Base-by-base conservation (phyloP, 257 asterid genomes). In the Lithospermum erythrorhizon region DNA sequence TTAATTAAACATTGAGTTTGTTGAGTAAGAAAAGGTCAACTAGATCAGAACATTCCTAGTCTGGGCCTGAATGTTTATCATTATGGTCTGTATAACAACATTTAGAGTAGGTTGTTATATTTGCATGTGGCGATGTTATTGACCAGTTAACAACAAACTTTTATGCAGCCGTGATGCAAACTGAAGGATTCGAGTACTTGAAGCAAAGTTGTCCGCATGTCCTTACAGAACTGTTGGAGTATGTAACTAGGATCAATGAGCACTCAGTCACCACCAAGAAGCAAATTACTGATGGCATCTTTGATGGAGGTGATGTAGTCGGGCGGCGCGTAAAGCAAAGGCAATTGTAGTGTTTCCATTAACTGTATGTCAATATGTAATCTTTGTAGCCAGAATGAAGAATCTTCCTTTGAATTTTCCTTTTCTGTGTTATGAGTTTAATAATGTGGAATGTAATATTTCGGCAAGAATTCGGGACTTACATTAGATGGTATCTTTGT, bases 251-350 rank as follows among this genome's bases (percentile, higher is more conserved):
- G 86, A 75, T 81, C 68, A 82, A 68, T 18, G 94, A 86, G 69
- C 96, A 86, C 61, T 76, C 88, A 8, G 22, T 69, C 21, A 72
- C 70, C 9, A 45, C 65, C 23, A 81, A 80, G 61, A 91, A 86
- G 84, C 93, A 73, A 67, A 78, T 82, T 61, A 71, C 59, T 15
- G 96, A 81, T 59, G 74, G 76, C 64, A 49, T 83, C 25, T 72
- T 82, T 17, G 96, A 88, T 3, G 95, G 94, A 30, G 76, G 81
- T 56, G 98, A 87, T 69, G 70, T 70, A 64, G 69, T 73, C 35
- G 89, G 96, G 18, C 78, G 98, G 66, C 95, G 98, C 5, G 98
- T 91, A 68, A 91, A 88, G 72, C 96, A 86, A 64, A 78, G 96
- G 65, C 70, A 82, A 57, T 77, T 66, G 70, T 68, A 64, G 74